phyloP scores from a whole-genome alignment of 1,284 basidiomycete genomes.

The Boletus mariae region DNA sequence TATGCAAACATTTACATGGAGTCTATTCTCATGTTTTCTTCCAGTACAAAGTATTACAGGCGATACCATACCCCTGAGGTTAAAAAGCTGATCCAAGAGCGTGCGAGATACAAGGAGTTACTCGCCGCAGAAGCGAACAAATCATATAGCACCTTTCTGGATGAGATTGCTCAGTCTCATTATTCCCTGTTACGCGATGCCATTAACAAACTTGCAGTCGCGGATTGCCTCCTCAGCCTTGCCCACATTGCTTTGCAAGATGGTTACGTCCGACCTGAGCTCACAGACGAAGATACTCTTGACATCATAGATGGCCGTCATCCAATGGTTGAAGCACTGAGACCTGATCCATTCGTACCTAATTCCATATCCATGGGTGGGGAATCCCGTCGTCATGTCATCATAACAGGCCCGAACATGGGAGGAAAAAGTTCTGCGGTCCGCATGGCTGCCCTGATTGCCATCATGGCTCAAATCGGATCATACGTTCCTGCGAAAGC shows the following conservation, averaged over 20 bases:
- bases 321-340: constrained; percentile 77
- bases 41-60: constrained; percentile 70
- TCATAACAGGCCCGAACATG: constrained; percentile 85
- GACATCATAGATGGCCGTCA: constrained; percentile 75
- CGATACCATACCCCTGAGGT: constrained; percentile 84
- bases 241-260: constrained; percentile 69
- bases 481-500: constrained; percentile 75
- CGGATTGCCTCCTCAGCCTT: constrained; percentile 76
- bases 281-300: constrained; percentile 55
- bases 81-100: constrained; percentile 64
- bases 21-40: constrained; percentile 10
- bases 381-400: constrained; percentile 55
- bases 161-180: constrained; percentile 60
- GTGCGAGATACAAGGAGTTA: constrained; percentile 75
- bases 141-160: constrained; percentile 69
- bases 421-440: constrained; percentile 78
- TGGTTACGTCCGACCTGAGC: constrained; percentile 69
- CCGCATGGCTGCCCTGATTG: constrained; percentile 70
- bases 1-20: not conserved
- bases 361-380: constrained; percentile 62
- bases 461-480: constrained; percentile 68
- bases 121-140: constrained; percentile 64
- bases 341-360: constrained; percentile 77
- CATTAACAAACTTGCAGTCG: constrained; percentile 75
- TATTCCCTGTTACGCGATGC: constrained; percentile 71